Conservation (phyloP, 2,329 filamentous ascomycete genomes). For the Aphanocladium album region DNA sequence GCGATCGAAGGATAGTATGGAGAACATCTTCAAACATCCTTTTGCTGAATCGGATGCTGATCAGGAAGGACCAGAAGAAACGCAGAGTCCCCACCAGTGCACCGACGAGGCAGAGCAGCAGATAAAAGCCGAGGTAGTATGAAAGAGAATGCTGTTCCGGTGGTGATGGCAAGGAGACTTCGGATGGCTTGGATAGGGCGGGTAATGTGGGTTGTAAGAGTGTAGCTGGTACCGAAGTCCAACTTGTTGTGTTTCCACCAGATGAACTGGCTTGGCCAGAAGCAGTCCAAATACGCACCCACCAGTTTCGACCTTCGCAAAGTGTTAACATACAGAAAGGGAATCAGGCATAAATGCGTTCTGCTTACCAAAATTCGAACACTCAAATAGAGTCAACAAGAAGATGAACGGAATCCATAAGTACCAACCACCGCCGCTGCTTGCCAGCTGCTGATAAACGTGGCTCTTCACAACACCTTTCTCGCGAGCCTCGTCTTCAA, state of each 20-base stretch:
- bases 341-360: too few relatives aligned
- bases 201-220: constrained; percentile 24
- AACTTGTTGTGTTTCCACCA: background rate
- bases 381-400: constrained; percentile 50
- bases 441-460: constrained; percentile 65
- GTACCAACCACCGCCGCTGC: constrained; percentile 57
- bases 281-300: constrained; percentile 59
- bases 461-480: constrained; percentile 61
- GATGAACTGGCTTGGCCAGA: constrained; percentile 32
- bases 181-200: too few relatives aligned
- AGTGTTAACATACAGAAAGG: too few relatives aligned
- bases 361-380: constrained; percentile 40
- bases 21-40: constrained; percentile 62
- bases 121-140: constrained; percentile 66
- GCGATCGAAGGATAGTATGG: constrained; percentile 64
- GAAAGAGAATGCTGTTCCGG: constrained; percentile 34
- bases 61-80: constrained; percentile 58
- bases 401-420: constrained; percentile 54
- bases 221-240: constrained; percentile 11
- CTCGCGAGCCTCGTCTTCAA: constrained; percentile 68
- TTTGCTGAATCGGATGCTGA: constrained; percentile 63
- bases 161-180: too few relatives aligned
- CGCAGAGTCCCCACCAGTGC: constrained; percentile 56
- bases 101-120: constrained; percentile 52
- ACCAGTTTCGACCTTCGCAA: constrained; percentile 48